phyloP scores from a whole-genome alignment of 2,329 filamentous ascomycete genomes.

The Cladosporium sp. region DNA sequence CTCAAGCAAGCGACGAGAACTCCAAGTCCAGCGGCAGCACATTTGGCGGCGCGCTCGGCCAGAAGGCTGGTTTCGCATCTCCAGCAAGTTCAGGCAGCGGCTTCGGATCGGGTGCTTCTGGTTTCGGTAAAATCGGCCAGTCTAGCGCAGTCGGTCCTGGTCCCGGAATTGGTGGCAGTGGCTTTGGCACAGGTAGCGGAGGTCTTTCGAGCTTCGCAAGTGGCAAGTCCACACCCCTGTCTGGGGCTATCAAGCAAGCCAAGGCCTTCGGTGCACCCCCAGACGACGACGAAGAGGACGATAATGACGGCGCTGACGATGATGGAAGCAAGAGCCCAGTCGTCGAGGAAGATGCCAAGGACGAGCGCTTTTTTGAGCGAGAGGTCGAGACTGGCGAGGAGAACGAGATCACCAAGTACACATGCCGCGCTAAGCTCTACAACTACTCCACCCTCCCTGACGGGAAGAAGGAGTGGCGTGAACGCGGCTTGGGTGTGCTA shows the following conservation, averaged over 20 bases:
- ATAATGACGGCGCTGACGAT: slow-evolving; percentile 44
- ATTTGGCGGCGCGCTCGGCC: slow-evolving; percentile 36
- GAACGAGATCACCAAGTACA: slow-evolving; percentile 70
- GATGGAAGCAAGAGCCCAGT: slow-evolving; percentile 42
- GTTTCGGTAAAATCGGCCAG: slow-evolving; percentile 29
- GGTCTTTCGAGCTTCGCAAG: slow-evolving; percentile 64
- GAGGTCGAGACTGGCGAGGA: slow-evolving; percentile 86
- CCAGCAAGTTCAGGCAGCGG: slow-evolving; percentile 22
- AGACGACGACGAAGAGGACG: slow-evolving; percentile 55
- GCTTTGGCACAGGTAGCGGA: slow-evolving; percentile 38
- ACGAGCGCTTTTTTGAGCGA: slow-evolving; percentile 55
- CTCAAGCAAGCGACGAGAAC: slow-evolving; percentile 22
- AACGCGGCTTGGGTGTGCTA: slow-evolving; percentile 77
- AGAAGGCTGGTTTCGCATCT: slow-evolving; percentile 28
- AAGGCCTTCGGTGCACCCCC: slow-evolving; percentile 76
- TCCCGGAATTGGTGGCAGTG: slow-evolving; percentile 23
- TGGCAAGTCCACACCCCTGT: slow-evolving; percentile 40
- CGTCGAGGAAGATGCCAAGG: slow-evolving; percentile 59
- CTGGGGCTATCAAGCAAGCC: slow-evolving; percentile 49
- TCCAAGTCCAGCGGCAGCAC: slow-evolving; percentile 19
- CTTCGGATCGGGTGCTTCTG: slow-evolving; percentile 30
- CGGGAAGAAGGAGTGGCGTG: slow-evolving; percentile 71
- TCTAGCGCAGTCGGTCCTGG: slow-evolving; percentile 25
- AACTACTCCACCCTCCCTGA: slow-evolving; percentile 55
- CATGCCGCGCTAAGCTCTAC: slow-evolving; percentile 80